Evolutionary conservation across 2,329 filamentous ascomycete species (phyloP).

Genomic region (Ophiostoma sp.): DNA sequence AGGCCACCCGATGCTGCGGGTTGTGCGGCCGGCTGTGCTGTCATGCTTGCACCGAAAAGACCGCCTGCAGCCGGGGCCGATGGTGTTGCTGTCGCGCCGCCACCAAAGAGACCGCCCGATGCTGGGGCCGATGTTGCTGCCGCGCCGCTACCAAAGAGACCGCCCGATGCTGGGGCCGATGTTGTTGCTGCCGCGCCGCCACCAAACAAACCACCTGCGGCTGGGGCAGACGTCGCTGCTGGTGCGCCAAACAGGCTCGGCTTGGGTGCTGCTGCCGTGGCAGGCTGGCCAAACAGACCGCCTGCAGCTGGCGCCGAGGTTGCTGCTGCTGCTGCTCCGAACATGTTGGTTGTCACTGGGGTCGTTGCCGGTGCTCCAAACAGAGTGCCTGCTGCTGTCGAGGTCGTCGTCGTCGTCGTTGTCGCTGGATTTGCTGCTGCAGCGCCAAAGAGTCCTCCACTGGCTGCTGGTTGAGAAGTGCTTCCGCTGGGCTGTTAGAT

Average conservation of each 20-base stretch:
- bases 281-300: slow-evolving; percentile 24
- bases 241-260: slow-evolving; percentile 21
- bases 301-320: slow-evolving; percentile 4
- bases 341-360: slow-evolving; percentile 24
- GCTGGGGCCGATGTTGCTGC: slow-evolving; percentile 13
- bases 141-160: slow-evolving; percentile 15
- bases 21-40: slow-evolving; percentile 25
- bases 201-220: slow-evolving; percentile 19
- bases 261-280: slow-evolving; percentile 18
- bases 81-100: slow-evolving; percentile 16
- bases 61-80: slow-evolving; percentile 11
- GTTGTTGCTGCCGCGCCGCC: slow-evolving; percentile 31
- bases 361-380: slow-evolving; percentile 30
- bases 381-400: slow-evolving; percentile 27
- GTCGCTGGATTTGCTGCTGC: slow-evolving; percentile 10
- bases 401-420: slow-evolving; percentile 7
- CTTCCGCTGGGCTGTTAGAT: slow-evolving; percentile 19
- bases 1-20: slow-evolving; percentile 27
- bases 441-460: slow-evolving; percentile 15
- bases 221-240: slow-evolving; percentile 13
- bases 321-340: slow-evolving; percentile 14
- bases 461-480: slow-evolving; percentile 30
- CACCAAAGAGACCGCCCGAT: slow-evolving; percentile 4
- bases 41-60: slow-evolving; percentile 33
- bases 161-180: slow-evolving; percentile 27